A percentile compares a stretch with the other conserved stretches of the same genome.
These are phyloP conservation scores for Trichoderma semiorbis DNA, from an alignment of 2,329 filamentous ascomycete species.

Conservation along the genomic window DNA sequence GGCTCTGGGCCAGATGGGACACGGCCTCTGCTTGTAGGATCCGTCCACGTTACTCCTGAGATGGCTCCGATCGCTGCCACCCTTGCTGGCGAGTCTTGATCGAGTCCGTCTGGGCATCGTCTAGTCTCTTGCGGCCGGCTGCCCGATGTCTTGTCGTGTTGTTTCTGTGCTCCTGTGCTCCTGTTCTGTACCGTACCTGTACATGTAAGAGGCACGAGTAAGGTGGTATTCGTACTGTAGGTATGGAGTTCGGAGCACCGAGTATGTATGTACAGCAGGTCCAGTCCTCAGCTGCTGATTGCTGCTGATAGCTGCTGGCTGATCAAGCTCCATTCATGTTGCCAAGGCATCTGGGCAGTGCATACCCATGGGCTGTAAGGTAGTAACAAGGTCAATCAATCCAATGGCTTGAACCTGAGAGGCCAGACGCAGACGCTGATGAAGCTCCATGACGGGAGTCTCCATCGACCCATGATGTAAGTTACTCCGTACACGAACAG, in stretches of 20 bases:
- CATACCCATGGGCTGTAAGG: not conserved
- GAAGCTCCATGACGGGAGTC: not conserved
- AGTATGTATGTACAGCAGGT: not conserved
- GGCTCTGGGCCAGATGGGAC: not conserved
- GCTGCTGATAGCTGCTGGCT: not conserved
- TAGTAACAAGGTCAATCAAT: not conserved
- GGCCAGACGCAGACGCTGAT: not conserved
- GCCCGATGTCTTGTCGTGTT: not conserved
- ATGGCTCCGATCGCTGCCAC: slow-evolving; percentile 8
- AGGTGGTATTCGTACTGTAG: not conserved
- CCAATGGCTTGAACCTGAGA: not conserved
- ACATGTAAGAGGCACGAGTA: not conserved
- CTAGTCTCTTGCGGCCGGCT: not conserved
- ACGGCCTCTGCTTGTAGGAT: not conserved
- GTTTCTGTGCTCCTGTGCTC: not conserved
- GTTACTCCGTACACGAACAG: slow-evolving; percentile 1
- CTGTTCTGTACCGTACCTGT: not conserved
- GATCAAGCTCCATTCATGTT: not conserved
- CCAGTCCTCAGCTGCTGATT: not conserved
- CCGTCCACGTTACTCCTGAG: slow-evolving; percentile 12
- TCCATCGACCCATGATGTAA: not conserved
- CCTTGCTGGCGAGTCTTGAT: slow-evolving; percentile 5
- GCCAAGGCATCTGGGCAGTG: not conserved
- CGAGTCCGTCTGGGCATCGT: not conserved
- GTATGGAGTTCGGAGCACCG: not conserved